Conservation (phyloP, 2,329 filamentous ascomycete species). For the Orbilia blumenaviensis region DNA sequence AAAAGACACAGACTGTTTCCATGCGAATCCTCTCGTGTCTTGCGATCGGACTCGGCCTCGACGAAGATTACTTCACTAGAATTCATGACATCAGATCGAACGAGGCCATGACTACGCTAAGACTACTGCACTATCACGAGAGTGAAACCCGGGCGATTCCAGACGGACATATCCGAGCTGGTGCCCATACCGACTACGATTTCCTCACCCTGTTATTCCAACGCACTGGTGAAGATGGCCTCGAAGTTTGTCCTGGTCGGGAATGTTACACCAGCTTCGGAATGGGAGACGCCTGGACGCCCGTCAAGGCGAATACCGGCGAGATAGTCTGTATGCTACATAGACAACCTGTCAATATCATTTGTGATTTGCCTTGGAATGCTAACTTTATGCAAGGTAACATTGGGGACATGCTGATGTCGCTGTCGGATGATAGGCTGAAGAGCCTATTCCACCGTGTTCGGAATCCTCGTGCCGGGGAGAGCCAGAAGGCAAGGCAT, state of each 20-base stretch:
- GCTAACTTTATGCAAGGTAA: slow-evolving; percentile 52
- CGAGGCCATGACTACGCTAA: slow-evolving; percentile 67
- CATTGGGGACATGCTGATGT: slow-evolving; percentile 72
- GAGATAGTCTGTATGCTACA: slow-evolving; percentile 67
- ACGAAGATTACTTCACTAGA: slow-evolving; percentile 68
- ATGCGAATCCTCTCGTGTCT: slow-evolving; percentile 70
- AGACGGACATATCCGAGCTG: slow-evolving; percentile 63
- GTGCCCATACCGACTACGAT: slow-evolving; percentile 72
- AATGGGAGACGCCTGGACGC: slow-evolving; percentile 71
- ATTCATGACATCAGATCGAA: slow-evolving; percentile 66
- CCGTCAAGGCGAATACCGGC: slow-evolving; percentile 67
- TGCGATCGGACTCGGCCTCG: slow-evolving; percentile 68
- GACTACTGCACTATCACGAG: slow-evolving; percentile 69
- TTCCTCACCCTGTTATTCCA: slow-evolving; percentile 73
- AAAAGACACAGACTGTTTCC: slow-evolving; percentile 65
- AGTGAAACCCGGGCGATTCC: slow-evolving; percentile 60
- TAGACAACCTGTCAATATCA: slow-evolving; percentile 51
- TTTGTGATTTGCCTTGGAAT: slow-evolving; percentile 12
- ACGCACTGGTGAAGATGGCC: slow-evolving; percentile 68
- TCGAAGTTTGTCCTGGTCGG: slow-evolving; percentile 73
- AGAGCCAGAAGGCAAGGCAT: slow-evolving; percentile 70
- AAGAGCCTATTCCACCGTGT: slow-evolving; percentile 74
- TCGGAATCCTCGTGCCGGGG: slow-evolving; percentile 64
- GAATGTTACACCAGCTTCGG: slow-evolving; percentile 70
- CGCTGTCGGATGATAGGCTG: slow-evolving; percentile 73